Percentiles rank a stretch among this genome's conserved stretches.
Evolutionary conservation across 768 basidiomycete species (phyloP).

Genomic region (Amanita rubescens): DNA sequence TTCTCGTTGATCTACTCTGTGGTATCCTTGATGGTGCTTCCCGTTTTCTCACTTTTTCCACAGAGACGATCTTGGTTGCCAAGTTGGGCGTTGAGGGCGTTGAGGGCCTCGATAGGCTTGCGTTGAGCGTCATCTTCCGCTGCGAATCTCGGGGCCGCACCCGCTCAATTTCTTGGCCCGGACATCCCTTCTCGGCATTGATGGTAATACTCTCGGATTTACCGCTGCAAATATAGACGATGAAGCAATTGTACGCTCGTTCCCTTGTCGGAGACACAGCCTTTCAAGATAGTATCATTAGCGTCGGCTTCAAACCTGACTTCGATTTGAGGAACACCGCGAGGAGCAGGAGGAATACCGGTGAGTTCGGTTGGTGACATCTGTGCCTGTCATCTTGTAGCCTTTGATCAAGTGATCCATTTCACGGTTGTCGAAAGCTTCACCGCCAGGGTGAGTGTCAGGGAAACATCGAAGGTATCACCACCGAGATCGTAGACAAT

Average conservation of each 20-base stretch:
- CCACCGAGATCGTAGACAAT: conserved; percentile 98
- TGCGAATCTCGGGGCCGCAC: conserved; percentile 93
- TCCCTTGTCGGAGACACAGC: conserved; percentile 88
- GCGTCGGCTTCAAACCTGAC: conserved; percentile 95
- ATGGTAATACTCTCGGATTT: conserved; percentile 90
- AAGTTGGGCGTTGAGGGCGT: conserved; percentile 79
- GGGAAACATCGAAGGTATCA: conserved; percentile 98
- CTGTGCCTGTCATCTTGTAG: conserved; percentile 89
- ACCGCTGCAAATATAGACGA: conserved; percentile 37
- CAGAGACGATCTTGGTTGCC: conserved; percentile 86
- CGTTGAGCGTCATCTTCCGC: conserved; percentile 72
- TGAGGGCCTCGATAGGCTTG: conserved; percentile 79
- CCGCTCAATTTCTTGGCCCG: conserved; percentile 85
- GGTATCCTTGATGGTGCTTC: conserved; percentile 80
- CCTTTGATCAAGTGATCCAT: conserved; percentile 85
- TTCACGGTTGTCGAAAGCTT: conserved; percentile 92
- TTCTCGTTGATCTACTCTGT: conserved; percentile 91
- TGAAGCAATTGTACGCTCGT: conserved; percentile 46
- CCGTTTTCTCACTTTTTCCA: conserved; percentile 78
- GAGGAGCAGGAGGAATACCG: conserved; percentile 89
- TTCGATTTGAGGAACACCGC: conserved; percentile 96
- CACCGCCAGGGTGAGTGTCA: conserved; percentile 92
- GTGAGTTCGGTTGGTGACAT: conserved; percentile 81
- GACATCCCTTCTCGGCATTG: conserved; percentile 93
- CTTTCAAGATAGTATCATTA: conserved; percentile 95